These are phyloP conservation scores for Colletotrichum brevisporum DNA, from an alignment of 2,329 filamentous ascomycete genomes.

Conservation along the genomic window DNA sequence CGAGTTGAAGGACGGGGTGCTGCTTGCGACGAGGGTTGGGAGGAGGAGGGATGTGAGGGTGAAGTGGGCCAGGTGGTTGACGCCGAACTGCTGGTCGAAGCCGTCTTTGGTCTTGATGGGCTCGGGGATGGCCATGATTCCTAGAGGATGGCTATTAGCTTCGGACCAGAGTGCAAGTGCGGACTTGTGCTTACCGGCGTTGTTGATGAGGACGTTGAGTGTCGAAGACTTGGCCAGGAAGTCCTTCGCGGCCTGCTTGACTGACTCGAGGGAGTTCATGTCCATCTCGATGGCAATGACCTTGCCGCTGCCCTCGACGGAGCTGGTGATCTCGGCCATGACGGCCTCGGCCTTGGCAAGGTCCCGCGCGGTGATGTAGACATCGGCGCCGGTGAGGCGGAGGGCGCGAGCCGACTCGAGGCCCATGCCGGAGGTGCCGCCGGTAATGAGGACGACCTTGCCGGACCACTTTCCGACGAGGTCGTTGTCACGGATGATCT, in stretches of 20 bases:
- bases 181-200: constrained; percentile 51
- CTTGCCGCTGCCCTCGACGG: constrained; percentile 36
- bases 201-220: constrained; percentile 55
- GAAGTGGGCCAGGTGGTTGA: constrained; percentile 68
- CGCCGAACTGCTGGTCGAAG: constrained; percentile 60
- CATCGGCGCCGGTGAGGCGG: constrained; percentile 56
- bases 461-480: constrained; percentile 48
- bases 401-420: constrained; percentile 59
- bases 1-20: constrained; percentile 56
- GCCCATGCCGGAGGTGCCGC: constrained; percentile 57
- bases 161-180: rapidly evolving
- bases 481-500: constrained; percentile 52
- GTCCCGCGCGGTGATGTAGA: constrained; percentile 60
- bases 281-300: constrained; percentile 53
- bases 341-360: constrained; percentile 47
- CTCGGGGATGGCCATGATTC: constrained; percentile 39
- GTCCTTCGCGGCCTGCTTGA: constrained; percentile 45
- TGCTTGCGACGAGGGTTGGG: constrained; percentile 54
- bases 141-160: constrained; percentile 1
- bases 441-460: constrained; percentile 59
- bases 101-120: constrained; percentile 41
- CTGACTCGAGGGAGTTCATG: constrained; percentile 48
- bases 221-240: constrained; percentile 40
- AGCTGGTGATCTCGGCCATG: constrained; percentile 37
- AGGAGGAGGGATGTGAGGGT: constrained; percentile 66